Conservation (phyloP, 208 protist genomes). For the Trypanosoma brucei region DNA sequence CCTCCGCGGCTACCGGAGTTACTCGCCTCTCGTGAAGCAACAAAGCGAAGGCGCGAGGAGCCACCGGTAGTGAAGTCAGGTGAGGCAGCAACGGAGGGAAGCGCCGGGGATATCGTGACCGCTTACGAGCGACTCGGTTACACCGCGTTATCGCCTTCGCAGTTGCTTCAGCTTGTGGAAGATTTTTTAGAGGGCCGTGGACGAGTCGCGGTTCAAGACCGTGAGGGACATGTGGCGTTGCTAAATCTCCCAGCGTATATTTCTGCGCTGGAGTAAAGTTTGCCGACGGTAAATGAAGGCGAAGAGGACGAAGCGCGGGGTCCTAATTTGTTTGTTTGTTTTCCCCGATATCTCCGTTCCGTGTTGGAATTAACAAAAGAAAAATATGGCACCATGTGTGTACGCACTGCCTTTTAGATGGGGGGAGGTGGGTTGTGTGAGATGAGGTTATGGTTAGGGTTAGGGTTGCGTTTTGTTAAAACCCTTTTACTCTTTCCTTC, state of each 20-base stretch:
- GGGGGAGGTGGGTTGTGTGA: too few species aligned
- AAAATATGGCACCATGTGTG: too few species aligned
- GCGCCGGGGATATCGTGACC: constrained; percentile 3
- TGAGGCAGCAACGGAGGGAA: background rate
- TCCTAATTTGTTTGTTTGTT: too few species aligned
- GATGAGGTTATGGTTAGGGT: too few species aligned
- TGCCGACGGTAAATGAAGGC: background rate
- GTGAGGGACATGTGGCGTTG: constrained; percentile 20
- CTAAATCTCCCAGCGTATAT: constrained; percentile 26
- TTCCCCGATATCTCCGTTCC: too few species aligned
- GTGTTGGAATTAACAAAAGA: too few species aligned
- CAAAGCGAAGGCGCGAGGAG: constrained; percentile 2
- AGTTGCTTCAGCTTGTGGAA: constrained; percentile 17
- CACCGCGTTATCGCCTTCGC: constrained; percentile 16
- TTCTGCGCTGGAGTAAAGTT: constrained; percentile 14
- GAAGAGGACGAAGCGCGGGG: background rate
- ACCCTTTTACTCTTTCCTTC: too few species aligned
- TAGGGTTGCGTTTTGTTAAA: too few species aligned
- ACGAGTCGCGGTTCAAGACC: constrained; percentile 30
- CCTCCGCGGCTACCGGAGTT: constrained; percentile 22
- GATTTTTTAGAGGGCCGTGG: constrained; percentile 32
- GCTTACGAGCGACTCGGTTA: constrained; percentile 10
- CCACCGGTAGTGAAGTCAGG: background rate
- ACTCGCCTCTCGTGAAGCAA: background rate
- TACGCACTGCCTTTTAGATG: too few species aligned